A percentile compares a stretch with the other conserved stretches of the same genome.
Evolutionary conservation across 2,329 filamentous ascomycete genomes (phyloP).

Genomic region (Davidsoniella australis): DNA sequence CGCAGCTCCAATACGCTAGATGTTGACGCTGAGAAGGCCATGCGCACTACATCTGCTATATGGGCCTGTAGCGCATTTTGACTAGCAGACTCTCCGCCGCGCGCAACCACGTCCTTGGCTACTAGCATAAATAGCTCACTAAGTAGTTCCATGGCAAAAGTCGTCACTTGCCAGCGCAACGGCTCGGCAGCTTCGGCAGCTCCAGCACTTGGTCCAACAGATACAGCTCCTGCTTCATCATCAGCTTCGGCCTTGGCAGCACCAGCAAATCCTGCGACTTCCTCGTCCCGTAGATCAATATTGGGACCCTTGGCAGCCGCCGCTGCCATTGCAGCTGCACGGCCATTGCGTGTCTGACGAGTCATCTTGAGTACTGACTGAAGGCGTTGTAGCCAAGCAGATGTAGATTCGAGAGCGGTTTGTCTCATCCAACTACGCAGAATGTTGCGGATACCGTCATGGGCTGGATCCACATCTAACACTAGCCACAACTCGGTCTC

Average conservation of each 20-base stretch:
- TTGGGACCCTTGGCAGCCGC: slow-evolving; percentile 24
- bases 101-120: slow-evolving; percentile 52
- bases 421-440: slow-evolving; percentile 88
- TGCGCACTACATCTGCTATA: slow-evolving; percentile 83
- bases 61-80: slow-evolving; percentile 64
- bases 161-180: slow-evolving; percentile 85
- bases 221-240: slow-evolving; percentile 24
- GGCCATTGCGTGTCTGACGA: slow-evolving; percentile 16
- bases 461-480: slow-evolving; percentile 58
- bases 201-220: slow-evolving; percentile 19
- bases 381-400: slow-evolving; percentile 73
- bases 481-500: slow-evolving; percentile 88
- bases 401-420: slow-evolving; percentile 64
- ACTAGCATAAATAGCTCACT: slow-evolving; percentile 67
- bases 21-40: slow-evolving; percentile 94
- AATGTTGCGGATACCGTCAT: slow-evolving; percentile 70
- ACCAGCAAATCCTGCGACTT: slow-evolving; percentile 85
- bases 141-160: slow-evolving; percentile 82
- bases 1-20: slow-evolving; percentile 79
- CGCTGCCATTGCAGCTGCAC: slow-evolving; percentile 15
- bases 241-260: slow-evolving; percentile 7
- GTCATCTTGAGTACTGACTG: slow-evolving; percentile 83
- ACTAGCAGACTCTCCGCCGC: slow-evolving; percentile 61
- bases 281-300: slow-evolving; percentile 73
- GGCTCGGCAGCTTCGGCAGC: slow-evolving; percentile 60